Evolutionary conservation across 2,329 filamentous ascomycete genomes (phyloP).

Genomic region (Ascochyta koolunga): DNA sequence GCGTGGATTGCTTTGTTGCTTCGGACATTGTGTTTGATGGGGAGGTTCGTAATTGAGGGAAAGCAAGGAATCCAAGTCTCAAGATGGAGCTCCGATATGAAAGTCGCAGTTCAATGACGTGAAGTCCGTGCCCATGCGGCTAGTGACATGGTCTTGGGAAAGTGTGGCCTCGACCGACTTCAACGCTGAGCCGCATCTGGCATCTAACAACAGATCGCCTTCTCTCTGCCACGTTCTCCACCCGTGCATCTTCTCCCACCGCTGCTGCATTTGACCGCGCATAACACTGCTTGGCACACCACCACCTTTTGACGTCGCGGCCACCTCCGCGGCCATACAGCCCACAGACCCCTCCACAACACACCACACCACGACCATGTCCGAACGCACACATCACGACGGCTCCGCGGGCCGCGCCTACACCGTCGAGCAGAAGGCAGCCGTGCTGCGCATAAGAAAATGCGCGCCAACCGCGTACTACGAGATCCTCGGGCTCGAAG

Average conservation of each 20-base stretch:
- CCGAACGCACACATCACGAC: constrained; percentile 71
- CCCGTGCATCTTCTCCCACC: constrained; percentile 1
- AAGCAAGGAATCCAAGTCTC: neutral
- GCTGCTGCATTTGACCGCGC: neutral
- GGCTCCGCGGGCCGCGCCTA: constrained; percentile 77
- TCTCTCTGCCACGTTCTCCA: neutral
- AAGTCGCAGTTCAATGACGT: constrained; percentile 24
- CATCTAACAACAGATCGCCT: constrained; percentile 20
- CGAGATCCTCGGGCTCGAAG: constrained; percentile 82
- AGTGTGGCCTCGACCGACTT: constrained; percentile 36
- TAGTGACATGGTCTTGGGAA: constrained; percentile 33
- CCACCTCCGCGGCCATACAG: constrained; percentile 4
- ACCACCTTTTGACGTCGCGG: constrained; percentile 1
- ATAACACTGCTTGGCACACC: neutral
- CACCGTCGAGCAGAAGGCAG: constrained; percentile 88
- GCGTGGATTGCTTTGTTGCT: constrained; percentile 45
- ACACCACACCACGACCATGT: constrained; percentile 40
- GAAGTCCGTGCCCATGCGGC: constrained; percentile 29
- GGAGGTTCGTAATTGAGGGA: neutral
- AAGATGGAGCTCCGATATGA: neutral
- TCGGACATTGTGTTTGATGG: neutral
- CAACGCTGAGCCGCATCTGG: constrained; percentile 23
- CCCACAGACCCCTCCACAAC: constrained; percentile 9
- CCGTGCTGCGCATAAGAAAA: constrained; percentile 84
- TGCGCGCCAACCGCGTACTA: constrained; percentile 91